Percentiles rank a stretch among this genome's conserved stretches.
Evolutionary conservation across 352 stramenopile genomes (phyloP).

Genomic region (Globisporangium emineosum): DNA sequence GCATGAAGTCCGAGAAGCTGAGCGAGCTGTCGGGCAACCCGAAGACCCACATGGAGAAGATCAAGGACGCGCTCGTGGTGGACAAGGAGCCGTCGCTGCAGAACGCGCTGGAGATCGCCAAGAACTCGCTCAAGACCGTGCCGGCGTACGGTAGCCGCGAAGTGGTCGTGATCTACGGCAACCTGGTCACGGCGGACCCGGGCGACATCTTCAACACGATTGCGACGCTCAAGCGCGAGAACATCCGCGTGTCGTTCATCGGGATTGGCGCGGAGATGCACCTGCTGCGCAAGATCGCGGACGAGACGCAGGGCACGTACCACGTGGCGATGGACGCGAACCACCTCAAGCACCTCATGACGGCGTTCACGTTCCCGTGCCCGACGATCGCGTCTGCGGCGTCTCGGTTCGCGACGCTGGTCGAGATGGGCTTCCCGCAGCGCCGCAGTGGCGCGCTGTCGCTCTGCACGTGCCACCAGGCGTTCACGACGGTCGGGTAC

Average conservation of each 20-base stretch:
- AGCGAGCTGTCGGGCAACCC: conserved; percentile 89
- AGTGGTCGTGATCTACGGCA: conserved; percentile 94
- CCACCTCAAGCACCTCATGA: conserved; percentile 92
- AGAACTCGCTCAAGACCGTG: conserved; percentile 89
- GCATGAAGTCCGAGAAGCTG: conserved; percentile 89
- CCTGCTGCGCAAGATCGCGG: conserved; percentile 73
- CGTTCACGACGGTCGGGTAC: conserved; percentile 90
- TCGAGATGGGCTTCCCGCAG: conserved; percentile 87
- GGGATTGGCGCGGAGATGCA: conserved; percentile 94
- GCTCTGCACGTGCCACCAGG: conserved; percentile 82
- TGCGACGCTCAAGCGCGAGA: conserved; percentile 84
- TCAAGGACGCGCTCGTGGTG: conserved; percentile 59
- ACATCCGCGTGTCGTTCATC: conserved; percentile 93
- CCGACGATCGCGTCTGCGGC: conserved; percentile 75
- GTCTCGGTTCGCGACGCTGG: conserved; percentile 66
- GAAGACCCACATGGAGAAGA: conserved; percentile 81
- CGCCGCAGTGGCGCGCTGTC: conserved; percentile 69
- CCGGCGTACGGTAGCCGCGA: conserved; percentile 82
- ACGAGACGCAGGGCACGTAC: conserved; percentile 93
- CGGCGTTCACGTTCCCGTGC: conserved; percentile 93
- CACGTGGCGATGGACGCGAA: conserved; percentile 91
- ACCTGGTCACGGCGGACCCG: conserved; percentile 95
- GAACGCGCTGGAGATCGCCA: conserved; percentile 89
- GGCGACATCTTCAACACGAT: conserved; percentile 95
- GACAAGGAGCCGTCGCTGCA: conserved; percentile 90